Base-by-base conservation (phyloP, 768 basidiomycete species). In the Tricholoma saponaceum region DNA sequence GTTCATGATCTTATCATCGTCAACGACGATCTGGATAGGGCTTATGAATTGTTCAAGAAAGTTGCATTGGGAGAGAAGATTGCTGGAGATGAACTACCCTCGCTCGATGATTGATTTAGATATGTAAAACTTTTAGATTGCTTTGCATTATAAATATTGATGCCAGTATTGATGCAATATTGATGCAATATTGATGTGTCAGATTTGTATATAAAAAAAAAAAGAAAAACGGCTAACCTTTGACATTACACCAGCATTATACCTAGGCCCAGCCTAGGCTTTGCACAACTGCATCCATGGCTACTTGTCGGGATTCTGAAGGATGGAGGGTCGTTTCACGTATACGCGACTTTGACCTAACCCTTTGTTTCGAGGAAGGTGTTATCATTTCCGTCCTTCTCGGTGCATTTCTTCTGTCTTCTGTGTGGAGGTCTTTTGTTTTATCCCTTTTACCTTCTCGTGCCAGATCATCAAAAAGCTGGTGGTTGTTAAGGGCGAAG, bases 21-120 rank as follows among this genome's bases (percentile, higher is more conserved):
- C 58, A 98, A 98, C 71, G 95, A 95, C 64, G 84, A 95, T 67
- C 70, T 96, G 13, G 90, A 95, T 46, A 73, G 83, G 14, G 92
- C 95, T 7, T 96, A 95, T 69, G 72, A 73, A 0, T 70, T 87
- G n/a, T 85, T 98, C 68, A 86, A 84, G 69, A 74, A 76, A 57
- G 80, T 95, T 18, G 91, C 93, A 0, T 76, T 89, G 37, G 95
- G 91, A 22, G 83, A 90, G 55, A 66, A 72, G 43, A 73, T 82
- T 23, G 67, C 68, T 25, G 80, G 84, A 13, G 92, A 95, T 71
- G 60, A 59, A 35, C 73, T 96, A 51, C 94, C 94, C 4, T 72
- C 77, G 10, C 70, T 90, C 49, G 81, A 87, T 59, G 84, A 85
- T 65, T 23, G 46, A 52, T 51, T 16, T 20, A 37, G 39, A 23